A percentile compares a stretch with the other conserved stretches of the same genome.
These are phyloP conservation scores for Phylloporus scabripes DNA, from an alignment of 768 basidiomycete species.

Conservation along the genomic window DNA sequence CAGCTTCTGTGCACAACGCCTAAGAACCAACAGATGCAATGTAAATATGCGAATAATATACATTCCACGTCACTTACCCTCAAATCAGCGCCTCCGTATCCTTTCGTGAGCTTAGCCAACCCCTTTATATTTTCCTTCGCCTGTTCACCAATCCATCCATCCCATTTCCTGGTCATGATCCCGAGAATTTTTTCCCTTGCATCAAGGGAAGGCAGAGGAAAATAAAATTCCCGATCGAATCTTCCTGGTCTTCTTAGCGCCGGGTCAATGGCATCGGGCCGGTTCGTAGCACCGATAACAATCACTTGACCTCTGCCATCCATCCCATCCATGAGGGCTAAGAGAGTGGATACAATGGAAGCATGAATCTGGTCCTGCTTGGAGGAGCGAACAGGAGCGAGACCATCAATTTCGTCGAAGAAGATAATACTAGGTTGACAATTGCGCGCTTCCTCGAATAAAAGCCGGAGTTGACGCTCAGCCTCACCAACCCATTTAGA, in stretches of 20 bases:
- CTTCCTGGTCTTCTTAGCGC: conserved; percentile 90
- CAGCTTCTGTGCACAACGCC: conserved; percentile 97
- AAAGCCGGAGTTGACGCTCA: conserved; percentile 86
- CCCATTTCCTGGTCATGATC: conserved; percentile 90
- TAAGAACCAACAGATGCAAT: conserved; percentile 18
- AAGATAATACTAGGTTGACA: conserved; percentile 97
- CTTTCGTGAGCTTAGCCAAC: conserved; percentile 87
- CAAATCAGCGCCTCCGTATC: conserved; percentile 96
- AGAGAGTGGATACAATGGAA: conserved; percentile 90
- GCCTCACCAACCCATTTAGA: conserved; percentile 99
- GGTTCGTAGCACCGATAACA: conserved; percentile 96
- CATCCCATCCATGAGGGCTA: conserved; percentile 99
- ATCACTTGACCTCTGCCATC: conserved; percentile 96
- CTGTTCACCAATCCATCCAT: conserved; percentile 62
- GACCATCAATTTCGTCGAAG: conserved; percentile 98
- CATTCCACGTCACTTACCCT: conserved; percentile 49
- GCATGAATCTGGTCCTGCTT: conserved; percentile 99
- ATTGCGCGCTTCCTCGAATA: conserved; percentile 93
- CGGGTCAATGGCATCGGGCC: conserved; percentile 97
- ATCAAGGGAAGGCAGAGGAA: conserved; percentile 78
- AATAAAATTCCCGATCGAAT: conserved; percentile 98
- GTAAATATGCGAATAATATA: conserved; percentile 1
- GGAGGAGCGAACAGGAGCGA: conserved; percentile 96
- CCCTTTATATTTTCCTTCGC: conserved; percentile 51
- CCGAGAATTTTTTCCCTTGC: conserved; percentile 84